Conservation (phyloP, 2,329 filamentous ascomycete species). For the Fusarium sp. region DNA sequence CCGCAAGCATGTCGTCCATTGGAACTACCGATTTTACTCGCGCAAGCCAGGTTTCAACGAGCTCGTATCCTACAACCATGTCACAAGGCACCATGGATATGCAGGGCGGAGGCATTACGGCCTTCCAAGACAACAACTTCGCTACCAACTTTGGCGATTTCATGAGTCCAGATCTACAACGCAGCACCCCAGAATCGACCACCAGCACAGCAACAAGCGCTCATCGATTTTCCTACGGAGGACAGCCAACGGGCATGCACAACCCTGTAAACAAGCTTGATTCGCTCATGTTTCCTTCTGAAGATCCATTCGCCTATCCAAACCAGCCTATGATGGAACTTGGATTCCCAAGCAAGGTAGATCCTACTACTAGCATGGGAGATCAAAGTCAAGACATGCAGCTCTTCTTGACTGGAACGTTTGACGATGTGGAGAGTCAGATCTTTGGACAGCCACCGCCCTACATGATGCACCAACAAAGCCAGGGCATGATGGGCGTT, state of each 20-base stretch:
- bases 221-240: conserved; percentile 51
- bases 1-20: conserved; percentile 51
- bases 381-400: conserved; percentile 54
- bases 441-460: conserved; percentile 77
- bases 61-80: conserved; percentile 45
- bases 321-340: conserved; percentile 78
- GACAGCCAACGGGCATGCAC: conserved; percentile 50
- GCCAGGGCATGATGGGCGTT: conserved; percentile 58
- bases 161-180: conserved; percentile 59
- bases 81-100: conserved; percentile 54
- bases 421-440: conserved; percentile 79
- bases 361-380: conserved; percentile 51
- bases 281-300: conserved; percentile 83
- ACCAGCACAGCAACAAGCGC: conserved; percentile 57
- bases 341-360: conserved; percentile 56
- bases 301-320: conserved; percentile 83
- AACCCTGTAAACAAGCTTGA: conserved; percentile 75
- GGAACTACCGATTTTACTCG: conserved; percentile 53
- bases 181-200: conserved; percentile 58
- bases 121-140: conserved; percentile 55
- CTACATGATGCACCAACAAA: conserved; percentile 69
- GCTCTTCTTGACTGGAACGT: conserved; percentile 65
- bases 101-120: conserved; percentile 47
- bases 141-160: conserved; percentile 59
- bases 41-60: conserved; percentile 47